These are phyloP conservation scores for Spinacia oleracea DNA, from an alignment of 179 eudicot species.

Conservation along the genomic window DNA sequence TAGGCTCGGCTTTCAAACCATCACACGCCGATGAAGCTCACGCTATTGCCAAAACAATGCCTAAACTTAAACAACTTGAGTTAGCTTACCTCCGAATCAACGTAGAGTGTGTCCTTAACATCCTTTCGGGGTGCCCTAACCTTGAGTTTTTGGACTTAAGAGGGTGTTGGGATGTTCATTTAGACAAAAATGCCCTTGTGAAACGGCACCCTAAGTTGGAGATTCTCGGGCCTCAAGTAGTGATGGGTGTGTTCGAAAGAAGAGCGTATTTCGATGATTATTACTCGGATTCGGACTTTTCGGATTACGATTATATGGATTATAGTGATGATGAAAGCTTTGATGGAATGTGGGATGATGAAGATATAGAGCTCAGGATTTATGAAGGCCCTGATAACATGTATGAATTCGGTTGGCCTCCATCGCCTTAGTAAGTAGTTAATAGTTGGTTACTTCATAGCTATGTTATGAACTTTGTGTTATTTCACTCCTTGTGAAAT, in stretches of 20 bases:
- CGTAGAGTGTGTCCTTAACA: constrained; percentile 48
- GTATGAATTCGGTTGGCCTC: constrained; percentile 62
- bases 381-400: constrained; percentile 52
- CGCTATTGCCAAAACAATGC: constrained; percentile 71
- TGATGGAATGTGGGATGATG: constrained; percentile 59
- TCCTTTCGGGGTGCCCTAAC: constrained; percentile 47
- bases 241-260: constrained; percentile 46
- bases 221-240: constrained; percentile 62
- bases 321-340: constrained; percentile 52
- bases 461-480: neutral
- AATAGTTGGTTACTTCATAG: neutral
- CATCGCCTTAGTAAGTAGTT: constrained; percentile 47
- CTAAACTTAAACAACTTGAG: constrained; percentile 70
- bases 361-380: constrained; percentile 51
- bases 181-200: constrained; percentile 49
- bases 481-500: constrained; percentile 27
- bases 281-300: constrained; percentile 61
- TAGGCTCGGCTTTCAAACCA: constrained; percentile 31
- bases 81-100: constrained; percentile 54
- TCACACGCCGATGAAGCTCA: constrained; percentile 69
- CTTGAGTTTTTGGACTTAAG: constrained; percentile 70
- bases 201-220: constrained; percentile 51
- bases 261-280: constrained; percentile 35
- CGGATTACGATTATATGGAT: constrained; percentile 55
- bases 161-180: constrained; percentile 76